A percentile compares a stretch with the other conserved stretches of the same genome.
Conservation (phyloP, 352 stramenopile genomes). For the Globisporangium polare region DNA sequence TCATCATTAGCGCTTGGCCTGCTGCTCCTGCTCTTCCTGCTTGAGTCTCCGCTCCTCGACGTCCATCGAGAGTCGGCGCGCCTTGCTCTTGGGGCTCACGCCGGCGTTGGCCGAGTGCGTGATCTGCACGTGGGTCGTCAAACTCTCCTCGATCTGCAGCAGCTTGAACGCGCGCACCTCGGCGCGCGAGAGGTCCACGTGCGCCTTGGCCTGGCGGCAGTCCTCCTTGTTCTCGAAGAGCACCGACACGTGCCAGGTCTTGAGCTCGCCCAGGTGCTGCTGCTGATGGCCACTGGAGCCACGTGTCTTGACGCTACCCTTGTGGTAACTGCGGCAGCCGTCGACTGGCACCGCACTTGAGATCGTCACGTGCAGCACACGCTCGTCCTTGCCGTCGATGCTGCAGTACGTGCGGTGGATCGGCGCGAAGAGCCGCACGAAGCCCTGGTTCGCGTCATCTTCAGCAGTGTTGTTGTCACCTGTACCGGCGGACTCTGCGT, state of each 20-base stretch:
- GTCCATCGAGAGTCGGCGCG: slow-evolving; percentile 23
- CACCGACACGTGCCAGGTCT: slow-evolving; percentile 60
- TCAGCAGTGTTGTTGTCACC: slow-evolving; percentile 14
- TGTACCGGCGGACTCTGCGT: neutral
- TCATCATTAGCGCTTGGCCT: neutral
- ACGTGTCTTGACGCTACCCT: slow-evolving; percentile 30
- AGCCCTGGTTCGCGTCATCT: slow-evolving; percentile 23
- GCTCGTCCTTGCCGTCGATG: slow-evolving; percentile 64
- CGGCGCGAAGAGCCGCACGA: slow-evolving; percentile 62
- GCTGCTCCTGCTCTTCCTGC: slow-evolving; percentile 6
- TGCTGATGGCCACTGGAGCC: neutral
- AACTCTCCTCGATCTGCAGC: slow-evolving; percentile 66
- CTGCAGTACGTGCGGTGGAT: slow-evolving; percentile 72
- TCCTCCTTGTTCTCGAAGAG: slow-evolving; percentile 64
- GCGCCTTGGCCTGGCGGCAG: slow-evolving; percentile 57
- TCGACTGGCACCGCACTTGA: slow-evolving; percentile 49
- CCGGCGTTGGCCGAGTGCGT: slow-evolving; percentile 33
- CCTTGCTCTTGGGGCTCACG: slow-evolving; percentile 19
- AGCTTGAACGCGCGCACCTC: slow-evolving; percentile 80
- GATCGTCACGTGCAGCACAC: slow-evolving; percentile 66
- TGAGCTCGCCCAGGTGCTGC: slow-evolving; percentile 19
- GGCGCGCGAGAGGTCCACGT: slow-evolving; percentile 66
- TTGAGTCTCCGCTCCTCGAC: slow-evolving; percentile 16
- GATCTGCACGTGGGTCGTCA: slow-evolving; percentile 59
- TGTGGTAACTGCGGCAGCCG: slow-evolving; percentile 58